phyloP scores from a whole-genome alignment of 176 grass and related monocot species.

The Guadua angustifolia region DNA sequence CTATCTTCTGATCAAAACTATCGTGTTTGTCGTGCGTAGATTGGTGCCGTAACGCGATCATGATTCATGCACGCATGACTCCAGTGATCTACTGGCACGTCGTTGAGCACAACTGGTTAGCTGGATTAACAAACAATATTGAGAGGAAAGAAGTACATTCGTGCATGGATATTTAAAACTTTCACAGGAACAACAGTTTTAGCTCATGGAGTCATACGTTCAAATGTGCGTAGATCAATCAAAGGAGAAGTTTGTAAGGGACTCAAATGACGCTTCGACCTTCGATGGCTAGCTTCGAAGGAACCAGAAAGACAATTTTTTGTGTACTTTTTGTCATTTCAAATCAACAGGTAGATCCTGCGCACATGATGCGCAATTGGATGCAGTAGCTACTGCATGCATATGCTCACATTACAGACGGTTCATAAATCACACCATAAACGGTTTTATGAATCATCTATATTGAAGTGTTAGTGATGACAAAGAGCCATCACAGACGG shows the following conservation, averaged over 20 bases:
- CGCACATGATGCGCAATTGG: not conserved
- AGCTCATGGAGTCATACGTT: not conserved
- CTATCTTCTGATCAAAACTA: not conserved
- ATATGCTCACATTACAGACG: no score
- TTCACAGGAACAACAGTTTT: not conserved
- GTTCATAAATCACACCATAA: no score
- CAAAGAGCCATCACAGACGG: no score
- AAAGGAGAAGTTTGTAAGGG: not conserved
- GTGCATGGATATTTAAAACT: not conserved
- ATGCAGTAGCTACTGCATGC: no score
- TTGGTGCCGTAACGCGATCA: not conserved
- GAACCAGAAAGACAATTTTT: not conserved
- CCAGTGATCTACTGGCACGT: not conserved
- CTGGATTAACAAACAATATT: not conserved
- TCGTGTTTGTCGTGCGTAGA: constrained; percentile 9
- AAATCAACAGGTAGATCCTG: not conserved
- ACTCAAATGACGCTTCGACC: not conserved
- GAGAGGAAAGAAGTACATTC: not conserved
- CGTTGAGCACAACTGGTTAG: not conserved
- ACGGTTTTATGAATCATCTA: no score
- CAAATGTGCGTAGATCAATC: not conserved
- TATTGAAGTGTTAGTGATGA: no score
- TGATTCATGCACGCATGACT: not conserved
- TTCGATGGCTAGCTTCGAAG: not conserved
- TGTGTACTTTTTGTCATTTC: not conserved